Percentiles rank a stretch among this genome's conserved stretches.
These are phyloP conservation scores for Fonsecaea nubica DNA, from an alignment of 2,329 filamentous ascomycete genomes.

Conservation along the genomic window DNA sequence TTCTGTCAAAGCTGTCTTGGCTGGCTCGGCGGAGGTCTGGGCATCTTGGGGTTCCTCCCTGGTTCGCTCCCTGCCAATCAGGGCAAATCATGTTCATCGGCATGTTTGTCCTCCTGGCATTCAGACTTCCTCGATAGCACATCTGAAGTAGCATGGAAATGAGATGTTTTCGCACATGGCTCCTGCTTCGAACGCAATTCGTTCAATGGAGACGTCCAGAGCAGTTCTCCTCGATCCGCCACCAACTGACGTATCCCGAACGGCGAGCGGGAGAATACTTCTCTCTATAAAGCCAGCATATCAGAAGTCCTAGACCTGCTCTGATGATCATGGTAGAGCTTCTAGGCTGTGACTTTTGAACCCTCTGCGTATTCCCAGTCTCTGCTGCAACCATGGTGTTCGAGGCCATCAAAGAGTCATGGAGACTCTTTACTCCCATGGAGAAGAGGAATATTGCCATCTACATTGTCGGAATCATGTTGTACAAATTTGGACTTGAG, in stretches of 20 bases:
- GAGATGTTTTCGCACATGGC: background rate
- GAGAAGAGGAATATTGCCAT: constrained; percentile 56
- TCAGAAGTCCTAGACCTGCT: background rate
- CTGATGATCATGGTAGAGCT: background rate
- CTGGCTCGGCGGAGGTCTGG: background rate
- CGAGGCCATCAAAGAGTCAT: constrained; percentile 9
- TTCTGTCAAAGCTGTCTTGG: background rate
- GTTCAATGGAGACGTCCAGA: background rate
- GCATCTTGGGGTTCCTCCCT: background rate
- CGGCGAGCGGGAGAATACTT: background rate
- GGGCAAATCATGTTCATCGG: background rate
- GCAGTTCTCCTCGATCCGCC: background rate
- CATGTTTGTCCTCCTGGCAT: background rate
- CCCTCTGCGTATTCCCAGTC: background rate
- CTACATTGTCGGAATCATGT: constrained; percentile 59
- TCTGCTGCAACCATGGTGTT: constrained; percentile 5
- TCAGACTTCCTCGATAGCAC: background rate
- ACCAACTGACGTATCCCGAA: background rate
- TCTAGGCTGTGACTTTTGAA: background rate
- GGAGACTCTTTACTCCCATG: constrained; percentile 44
- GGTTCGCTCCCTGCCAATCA: background rate
- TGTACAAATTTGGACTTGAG: constrained; percentile 61
- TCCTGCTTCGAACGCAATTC: background rate
- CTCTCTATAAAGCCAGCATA: background rate
- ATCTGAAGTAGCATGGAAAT: background rate